These are phyloP conservation scores for Zizania palustris DNA, from an alignment of 202 grass and related monocot species.

Conservation along the genomic window DNA sequence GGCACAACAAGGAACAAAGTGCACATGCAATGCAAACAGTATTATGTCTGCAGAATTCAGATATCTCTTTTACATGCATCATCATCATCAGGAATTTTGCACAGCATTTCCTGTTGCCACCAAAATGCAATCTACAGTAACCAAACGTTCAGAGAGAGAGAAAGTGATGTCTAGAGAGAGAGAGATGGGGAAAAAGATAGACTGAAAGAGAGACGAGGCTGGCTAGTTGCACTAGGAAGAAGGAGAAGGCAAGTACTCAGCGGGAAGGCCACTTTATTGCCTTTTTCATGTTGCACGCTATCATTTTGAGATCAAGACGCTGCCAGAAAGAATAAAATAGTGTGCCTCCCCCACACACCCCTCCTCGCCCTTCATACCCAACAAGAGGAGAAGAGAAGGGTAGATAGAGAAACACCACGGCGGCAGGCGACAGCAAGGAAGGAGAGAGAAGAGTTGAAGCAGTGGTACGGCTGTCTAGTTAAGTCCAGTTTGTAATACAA, in stretches of 20 bases:
- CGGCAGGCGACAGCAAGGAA: constrained; percentile 10
- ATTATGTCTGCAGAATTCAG: constrained; percentile 48
- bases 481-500: constrained; percentile 22
- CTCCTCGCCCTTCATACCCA: neutral
- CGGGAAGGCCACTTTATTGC: constrained; percentile 64
- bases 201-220: neutral
- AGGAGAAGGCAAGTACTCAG: constrained; percentile 48
- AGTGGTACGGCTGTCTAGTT: constrained; percentile 27
- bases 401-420: constrained; percentile 16
- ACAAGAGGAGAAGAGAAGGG: neutral
- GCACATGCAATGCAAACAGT: constrained; percentile 43
- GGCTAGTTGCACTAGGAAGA: constrained; percentile 19
- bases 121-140: constrained; percentile 32
- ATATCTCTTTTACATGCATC: constrained; percentile 14
- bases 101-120: constrained; percentile 38
- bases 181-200: constrained; percentile 1
- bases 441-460: constrained; percentile 19
- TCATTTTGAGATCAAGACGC: constrained; percentile 65
- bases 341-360: constrained; percentile 37
- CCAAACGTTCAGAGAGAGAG: neutral
- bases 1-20: neutral
- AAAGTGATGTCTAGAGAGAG: constrained; percentile 21
- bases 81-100: constrained; percentile 45
- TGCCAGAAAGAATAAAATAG: constrained; percentile 67
- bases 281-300: constrained; percentile 96